Evolutionary conservation across 2,329 filamentous ascomycete species (phyloP).

Genomic region (Raffaelea ambrosiae): DNA sequence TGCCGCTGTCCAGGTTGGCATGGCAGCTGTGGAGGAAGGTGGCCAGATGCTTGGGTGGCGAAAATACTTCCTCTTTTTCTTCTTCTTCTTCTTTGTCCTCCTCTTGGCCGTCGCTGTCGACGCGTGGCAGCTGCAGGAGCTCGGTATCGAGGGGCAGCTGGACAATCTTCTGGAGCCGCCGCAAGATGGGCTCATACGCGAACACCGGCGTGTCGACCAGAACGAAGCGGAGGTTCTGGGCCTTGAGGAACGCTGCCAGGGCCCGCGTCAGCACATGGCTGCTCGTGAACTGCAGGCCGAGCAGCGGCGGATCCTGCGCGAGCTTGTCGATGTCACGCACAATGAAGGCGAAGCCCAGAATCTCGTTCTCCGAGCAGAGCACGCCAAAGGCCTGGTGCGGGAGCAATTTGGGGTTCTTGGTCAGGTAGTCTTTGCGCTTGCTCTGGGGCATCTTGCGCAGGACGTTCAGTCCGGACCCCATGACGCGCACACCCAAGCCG

Average conservation of each 20-base stretch:
- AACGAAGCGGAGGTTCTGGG: constrained; percentile 34
- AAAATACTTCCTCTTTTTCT: too few species aligned
- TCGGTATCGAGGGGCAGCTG: constrained; percentile 48
- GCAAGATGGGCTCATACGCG: constrained; percentile 59
- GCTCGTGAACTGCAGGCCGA: constrained; percentile 45
- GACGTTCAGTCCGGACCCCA: neutral
- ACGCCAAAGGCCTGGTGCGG: constrained; percentile 55
- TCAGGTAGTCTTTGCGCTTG: constrained; percentile 28
- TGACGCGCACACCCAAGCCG: neutral
- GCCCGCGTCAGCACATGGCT: constrained; percentile 33
- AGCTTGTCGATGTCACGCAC: constrained; percentile 42
- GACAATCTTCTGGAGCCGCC: constrained; percentile 45
- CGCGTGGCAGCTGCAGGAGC: constrained; percentile 30
- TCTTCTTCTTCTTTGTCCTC: neutral
- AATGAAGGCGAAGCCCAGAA: constrained; percentile 53
- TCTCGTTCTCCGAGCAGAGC: constrained; percentile 38
- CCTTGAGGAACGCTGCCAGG: constrained; percentile 31
- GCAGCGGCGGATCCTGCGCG: constrained; percentile 28
- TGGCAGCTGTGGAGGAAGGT: neutral
- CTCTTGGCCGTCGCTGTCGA: neutral
- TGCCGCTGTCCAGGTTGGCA: neutral
- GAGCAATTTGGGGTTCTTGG: constrained; percentile 39
- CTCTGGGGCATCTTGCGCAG: neutral
- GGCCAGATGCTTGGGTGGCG: neutral
- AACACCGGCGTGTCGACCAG: constrained; percentile 59